These are phyloP conservation scores for Xylaria sp. DNA, from an alignment of 2,329 filamentous ascomycete genomes.

Conservation along the genomic window DNA sequence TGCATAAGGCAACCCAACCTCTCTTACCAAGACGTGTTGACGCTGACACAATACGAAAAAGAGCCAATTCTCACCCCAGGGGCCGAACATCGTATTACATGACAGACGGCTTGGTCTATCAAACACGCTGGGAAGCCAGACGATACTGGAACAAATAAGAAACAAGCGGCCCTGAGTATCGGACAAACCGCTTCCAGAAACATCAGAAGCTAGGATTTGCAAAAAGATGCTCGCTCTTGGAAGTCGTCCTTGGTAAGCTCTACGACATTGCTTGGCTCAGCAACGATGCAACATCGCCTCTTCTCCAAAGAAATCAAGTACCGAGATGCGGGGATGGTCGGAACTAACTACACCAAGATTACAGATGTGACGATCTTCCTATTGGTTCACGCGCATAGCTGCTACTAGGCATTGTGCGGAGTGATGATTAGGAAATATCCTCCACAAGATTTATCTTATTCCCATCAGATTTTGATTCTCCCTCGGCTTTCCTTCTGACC, in stretches of 20 bases:
- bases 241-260: neutral
- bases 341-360: constrained; percentile 10
- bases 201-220: neutral
- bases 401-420: constrained; percentile 13
- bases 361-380: constrained; percentile 34
- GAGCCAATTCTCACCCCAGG: neutral
- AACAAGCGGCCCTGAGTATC: neutral
- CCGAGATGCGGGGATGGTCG: constrained; percentile 45
- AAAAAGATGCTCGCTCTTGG: too few relatives aligned
- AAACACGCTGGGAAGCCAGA: neutral
- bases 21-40: neutral
- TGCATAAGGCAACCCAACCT: neutral
- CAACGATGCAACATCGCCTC: constrained; percentile 14
- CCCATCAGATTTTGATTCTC: neutral
- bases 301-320: constrained; percentile 37
- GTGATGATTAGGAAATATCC: constrained; percentile 11
- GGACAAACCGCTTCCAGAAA: neutral
- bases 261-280: neutral
- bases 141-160: neutral
- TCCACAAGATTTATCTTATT: neutral
- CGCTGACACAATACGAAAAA: neutral
- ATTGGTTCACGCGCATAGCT: constrained; percentile 19
- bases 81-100: neutral
- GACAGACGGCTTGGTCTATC: neutral
- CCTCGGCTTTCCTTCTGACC: neutral